Conservation (phyloP, 2,329 filamentous ascomycete species). For the Neofusicoccum sp. region DNA sequence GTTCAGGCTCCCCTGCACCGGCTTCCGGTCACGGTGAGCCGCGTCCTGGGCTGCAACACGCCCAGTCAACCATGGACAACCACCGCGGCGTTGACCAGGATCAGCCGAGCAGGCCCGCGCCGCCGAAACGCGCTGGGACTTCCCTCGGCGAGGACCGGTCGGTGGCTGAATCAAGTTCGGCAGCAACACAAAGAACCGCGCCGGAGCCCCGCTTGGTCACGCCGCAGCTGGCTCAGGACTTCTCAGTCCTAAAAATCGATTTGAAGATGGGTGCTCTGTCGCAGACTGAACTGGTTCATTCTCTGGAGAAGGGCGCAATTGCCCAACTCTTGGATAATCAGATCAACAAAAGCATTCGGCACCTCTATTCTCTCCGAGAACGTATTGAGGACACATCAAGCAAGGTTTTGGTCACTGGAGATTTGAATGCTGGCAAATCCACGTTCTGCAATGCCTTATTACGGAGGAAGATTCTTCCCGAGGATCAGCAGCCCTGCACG, state of each 20-base stretch:
- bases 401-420: constrained; percentile 94
- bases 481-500: constrained; percentile 97
- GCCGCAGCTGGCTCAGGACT: constrained; percentile 91
- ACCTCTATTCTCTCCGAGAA: constrained; percentile 82
- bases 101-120: constrained; percentile 49
- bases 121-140: constrained; percentile 71
- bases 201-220: constrained; percentile 83
- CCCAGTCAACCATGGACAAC: constrained; percentile 62
- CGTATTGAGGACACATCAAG: constrained; percentile 97
- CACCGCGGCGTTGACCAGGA: constrained; percentile 42
- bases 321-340: constrained; percentile 90
- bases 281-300: constrained; percentile 90
- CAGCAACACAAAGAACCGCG: constrained; percentile 62
- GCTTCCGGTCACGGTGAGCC: constrained; percentile 46
- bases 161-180: constrained; percentile 72
- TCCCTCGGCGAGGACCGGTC: constrained; percentile 62
- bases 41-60: constrained; percentile 63
- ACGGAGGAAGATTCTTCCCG: constrained; percentile 86
- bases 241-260: constrained; percentile 93
- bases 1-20: constrained; percentile 43
- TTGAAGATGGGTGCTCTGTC: constrained; percentile 84
- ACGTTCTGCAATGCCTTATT: constrained; percentile 98
- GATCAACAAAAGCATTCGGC: constrained; percentile 90
- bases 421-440: constrained; percentile 96
- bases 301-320: constrained; percentile 87